Base-by-base conservation (phyloP, 2,329 filamentous ascomycete genomes). In the Neofusicoccum sp. region DNA sequence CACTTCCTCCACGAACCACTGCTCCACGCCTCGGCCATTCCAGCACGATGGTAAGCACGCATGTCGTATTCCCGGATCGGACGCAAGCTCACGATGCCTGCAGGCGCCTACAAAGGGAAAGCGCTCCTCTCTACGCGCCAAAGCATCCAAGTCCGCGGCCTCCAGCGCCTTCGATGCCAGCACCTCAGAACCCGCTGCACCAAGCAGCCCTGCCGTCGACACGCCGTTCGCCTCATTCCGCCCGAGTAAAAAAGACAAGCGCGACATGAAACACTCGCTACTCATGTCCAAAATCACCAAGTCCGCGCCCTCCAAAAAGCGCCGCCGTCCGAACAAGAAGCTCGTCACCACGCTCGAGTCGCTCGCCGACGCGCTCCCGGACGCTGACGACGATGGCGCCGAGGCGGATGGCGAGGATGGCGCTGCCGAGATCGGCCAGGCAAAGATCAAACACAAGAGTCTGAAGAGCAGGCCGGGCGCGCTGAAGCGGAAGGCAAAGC, bases 211-310 rank as follows among this genome's bases (percentile, higher is more conserved):
- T 4, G 47, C 24, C 44, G 36, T 40, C 4, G 59, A 61, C 30
- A 44, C 38, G 8, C 41, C 49, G 5, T 61, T 61, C 66, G 71
- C 77, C 49, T 79, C 82, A 12, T 93, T 93, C 75, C 79, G 86
- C 63, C 83, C 86, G 59, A 86, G 83, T 64, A 98, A 97, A 76
- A 87, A 85, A 71, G 90, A 96, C 79, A 96, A 93, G 79, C 89
- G 88, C 26, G 79, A 82, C 34, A 90, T 96, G 68, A 93, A 92
- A 71, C 91, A 91, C 80, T 89, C 89, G 0, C 78, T 87, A 12
- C 91, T 98, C 65, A 80, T 96, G 30, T 88, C 86, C 20, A 89
- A 87, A 64, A 89, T 96, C 68, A 79, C 86, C 65, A 91, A 92
- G 66, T 76, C 80, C 6, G 71, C 69, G 16, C 65, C 69, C 5